These are phyloP conservation scores for Candida gigantensis DNA, from an alignment of 1,139 yeast genomes.

Conservation along the genomic window DNA sequence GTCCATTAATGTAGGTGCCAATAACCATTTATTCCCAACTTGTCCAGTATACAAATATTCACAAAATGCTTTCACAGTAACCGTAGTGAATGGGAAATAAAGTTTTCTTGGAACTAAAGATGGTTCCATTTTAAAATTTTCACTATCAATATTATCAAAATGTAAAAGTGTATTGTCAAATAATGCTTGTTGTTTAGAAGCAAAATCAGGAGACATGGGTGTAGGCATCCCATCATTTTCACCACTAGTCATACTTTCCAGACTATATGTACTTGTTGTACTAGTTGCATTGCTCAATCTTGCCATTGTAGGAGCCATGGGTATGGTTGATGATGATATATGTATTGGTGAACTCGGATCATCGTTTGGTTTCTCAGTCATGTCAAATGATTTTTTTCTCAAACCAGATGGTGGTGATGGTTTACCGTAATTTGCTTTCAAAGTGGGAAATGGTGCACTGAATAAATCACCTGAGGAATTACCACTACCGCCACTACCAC, in stretches of 20 bases:
- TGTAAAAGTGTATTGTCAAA: conserved; percentile 35
- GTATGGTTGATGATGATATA: conserved; percentile 7
- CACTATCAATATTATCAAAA: conserved; percentile 38
- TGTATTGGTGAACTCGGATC: conserved; percentile 18
- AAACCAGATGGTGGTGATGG: conserved; percentile 3
- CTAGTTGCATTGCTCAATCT: conserved; percentile 6
- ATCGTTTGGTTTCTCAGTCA: background rate
- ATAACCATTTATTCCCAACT: conserved; percentile 69
- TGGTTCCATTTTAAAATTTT: conserved; percentile 51
- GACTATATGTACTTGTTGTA: too few species aligned
- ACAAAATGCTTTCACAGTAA: conserved; percentile 62
- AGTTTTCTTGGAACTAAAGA: conserved; percentile 64
- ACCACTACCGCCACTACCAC: conserved; percentile 18
- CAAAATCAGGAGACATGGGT: conserved; percentile 3
- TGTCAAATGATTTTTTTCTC: conserved; percentile 9
- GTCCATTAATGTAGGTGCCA: conserved; percentile 68
- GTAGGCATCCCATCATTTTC: too few species aligned
- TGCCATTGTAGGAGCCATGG: conserved; percentile 5
- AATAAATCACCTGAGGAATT: conserved; percentile 17
- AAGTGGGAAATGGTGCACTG: conserved; percentile 23
- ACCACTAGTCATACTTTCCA: too few species aligned
- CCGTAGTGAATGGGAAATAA: conserved; percentile 65
- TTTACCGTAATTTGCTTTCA: conserved; percentile 18
- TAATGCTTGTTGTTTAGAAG: conserved; percentile 9
- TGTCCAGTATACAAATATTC: conserved; percentile 80